Percentiles rank a stretch among this genome's conserved stretches.
These are phyloP conservation scores for Tylopilus sp. DNA, from an alignment of 1,284 basidiomycete species.

Conservation along the genomic window DNA sequence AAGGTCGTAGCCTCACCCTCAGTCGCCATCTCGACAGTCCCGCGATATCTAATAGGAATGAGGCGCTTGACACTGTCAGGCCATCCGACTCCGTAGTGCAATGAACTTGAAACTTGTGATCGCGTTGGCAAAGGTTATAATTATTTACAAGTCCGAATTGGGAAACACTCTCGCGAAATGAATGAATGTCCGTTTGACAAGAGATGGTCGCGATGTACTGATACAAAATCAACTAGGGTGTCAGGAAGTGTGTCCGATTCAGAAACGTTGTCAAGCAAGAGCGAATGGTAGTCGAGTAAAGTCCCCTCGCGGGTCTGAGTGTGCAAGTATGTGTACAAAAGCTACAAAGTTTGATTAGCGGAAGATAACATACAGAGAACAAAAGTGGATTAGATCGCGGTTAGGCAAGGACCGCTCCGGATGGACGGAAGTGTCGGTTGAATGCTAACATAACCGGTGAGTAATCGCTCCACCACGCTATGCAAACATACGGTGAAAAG, in stretches of 20 bases:
- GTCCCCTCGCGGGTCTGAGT: background rate
- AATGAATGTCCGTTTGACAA: background rate
- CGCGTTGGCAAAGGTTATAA: background rate
- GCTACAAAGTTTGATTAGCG: constrained; percentile 20
- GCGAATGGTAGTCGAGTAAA: constrained; percentile 3
- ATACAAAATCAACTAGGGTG: constrained; percentile 18
- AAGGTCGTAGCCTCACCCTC: constrained; percentile 24
- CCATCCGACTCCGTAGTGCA: background rate
- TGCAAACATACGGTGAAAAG: constrained; percentile 11
- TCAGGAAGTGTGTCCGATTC: background rate
- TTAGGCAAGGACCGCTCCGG: background rate
- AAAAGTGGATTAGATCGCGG: constrained; percentile 1
- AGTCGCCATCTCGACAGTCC: constrained; percentile 18
- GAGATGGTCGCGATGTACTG: constrained; percentile 4
- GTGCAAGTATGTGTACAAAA: constrained; percentile 7
- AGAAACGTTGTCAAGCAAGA: background rate
- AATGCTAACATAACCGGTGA: constrained; percentile 20
- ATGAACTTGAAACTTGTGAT: background rate
- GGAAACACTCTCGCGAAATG: background rate
- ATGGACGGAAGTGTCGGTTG: background rate
- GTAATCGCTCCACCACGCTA: constrained; percentile 17
- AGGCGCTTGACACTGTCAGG: background rate
- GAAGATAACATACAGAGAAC: constrained; percentile 7
- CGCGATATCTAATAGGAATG: background rate
- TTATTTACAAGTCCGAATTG: background rate